A percentile compares a stretch with the other conserved stretches of the same genome.
Conservation (phyloP, 1,284 basidiomycete genomes). For the Chiua sp. region DNA sequence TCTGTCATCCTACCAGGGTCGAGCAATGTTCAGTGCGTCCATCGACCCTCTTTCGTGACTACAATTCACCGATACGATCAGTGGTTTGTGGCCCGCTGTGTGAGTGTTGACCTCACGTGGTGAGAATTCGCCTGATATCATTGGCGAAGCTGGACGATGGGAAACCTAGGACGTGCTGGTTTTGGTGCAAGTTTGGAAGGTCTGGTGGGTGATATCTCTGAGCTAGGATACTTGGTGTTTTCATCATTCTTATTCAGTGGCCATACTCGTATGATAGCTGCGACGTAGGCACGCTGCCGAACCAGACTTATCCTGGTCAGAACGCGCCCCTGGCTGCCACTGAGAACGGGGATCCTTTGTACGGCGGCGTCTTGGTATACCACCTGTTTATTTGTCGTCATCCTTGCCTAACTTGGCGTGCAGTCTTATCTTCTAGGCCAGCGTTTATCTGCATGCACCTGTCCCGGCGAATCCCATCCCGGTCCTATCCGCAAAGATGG, state of each 20-base stretch:
- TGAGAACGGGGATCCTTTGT: slow-evolving; percentile 46
- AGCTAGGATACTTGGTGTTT: neutral
- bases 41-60: neutral
- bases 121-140: slow-evolving; percentile 2
- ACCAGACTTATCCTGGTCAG: slow-evolving; percentile 70
- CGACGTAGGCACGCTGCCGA: slow-evolving; percentile 84
- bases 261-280: slow-evolving; percentile 80
- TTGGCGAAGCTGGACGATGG: slow-evolving; percentile 71
- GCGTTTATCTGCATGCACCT: slow-evolving; percentile 82
- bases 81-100: slow-evolving; percentile 78
- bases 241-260: slow-evolving; percentile 43
- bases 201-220: slow-evolving; percentile 39
- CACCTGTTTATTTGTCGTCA: slow-evolving; percentile 1
- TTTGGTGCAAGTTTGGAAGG: slow-evolving; percentile 75
- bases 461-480: slow-evolving; percentile 81
- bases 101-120: slow-evolving; percentile 35
- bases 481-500: slow-evolving; percentile 73
- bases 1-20: slow-evolving; percentile 63
- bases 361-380: slow-evolving; percentile 46
- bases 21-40: slow-evolving; percentile 50
- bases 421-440: slow-evolving; percentile 83
- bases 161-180: slow-evolving; percentile 79
- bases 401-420: slow-evolving; percentile 7
- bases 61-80: slow-evolving; percentile 24
- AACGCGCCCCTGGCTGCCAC: slow-evolving; percentile 52